phyloP scores from a whole-genome alignment of 148 eudicot genomes.

The Rhododendron ferrugineum region DNA sequence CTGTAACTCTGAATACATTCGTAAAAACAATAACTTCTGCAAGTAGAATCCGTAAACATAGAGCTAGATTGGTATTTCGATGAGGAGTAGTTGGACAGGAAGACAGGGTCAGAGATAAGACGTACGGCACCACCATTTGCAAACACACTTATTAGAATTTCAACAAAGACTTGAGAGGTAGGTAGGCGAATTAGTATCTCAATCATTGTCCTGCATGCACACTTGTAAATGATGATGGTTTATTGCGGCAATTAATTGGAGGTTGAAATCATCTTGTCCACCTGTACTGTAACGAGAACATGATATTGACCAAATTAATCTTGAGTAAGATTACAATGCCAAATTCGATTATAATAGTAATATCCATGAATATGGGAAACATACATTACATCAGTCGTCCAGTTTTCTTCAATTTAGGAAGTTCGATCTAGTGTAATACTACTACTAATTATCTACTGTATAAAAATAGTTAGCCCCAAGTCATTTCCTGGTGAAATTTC shows the following conservation, averaged over 20 bases:
- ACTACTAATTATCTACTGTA: too few species aligned
- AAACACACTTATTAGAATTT: neutral
- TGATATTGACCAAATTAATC: neutral
- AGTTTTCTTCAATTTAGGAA: too few species aligned
- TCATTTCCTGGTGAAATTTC: too few species aligned
- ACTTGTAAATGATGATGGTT: neutral
- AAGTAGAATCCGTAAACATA: neutral
- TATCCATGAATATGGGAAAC: too few species aligned
- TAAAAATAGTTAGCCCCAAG: too few species aligned
- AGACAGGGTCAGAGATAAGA: neutral
- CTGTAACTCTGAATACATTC: neutral
- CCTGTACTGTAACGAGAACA: neutral
- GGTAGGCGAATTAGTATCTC: neutral
- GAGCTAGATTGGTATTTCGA: neutral
- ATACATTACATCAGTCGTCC: too few species aligned
- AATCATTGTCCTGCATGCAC: neutral
- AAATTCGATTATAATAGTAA: too few species aligned
- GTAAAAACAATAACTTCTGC: neutral
- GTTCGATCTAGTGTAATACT: too few species aligned
- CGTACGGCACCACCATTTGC: neutral
- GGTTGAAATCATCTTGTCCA: neutral
- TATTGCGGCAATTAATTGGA: neutral
- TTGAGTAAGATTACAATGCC: too few species aligned
- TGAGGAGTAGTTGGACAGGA: neutral
- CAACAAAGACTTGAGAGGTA: neutral